Evolutionary conservation across 371 early-diverging fungal species (phyloP).

Genomic region (Lichtheimia ornata): DNA sequence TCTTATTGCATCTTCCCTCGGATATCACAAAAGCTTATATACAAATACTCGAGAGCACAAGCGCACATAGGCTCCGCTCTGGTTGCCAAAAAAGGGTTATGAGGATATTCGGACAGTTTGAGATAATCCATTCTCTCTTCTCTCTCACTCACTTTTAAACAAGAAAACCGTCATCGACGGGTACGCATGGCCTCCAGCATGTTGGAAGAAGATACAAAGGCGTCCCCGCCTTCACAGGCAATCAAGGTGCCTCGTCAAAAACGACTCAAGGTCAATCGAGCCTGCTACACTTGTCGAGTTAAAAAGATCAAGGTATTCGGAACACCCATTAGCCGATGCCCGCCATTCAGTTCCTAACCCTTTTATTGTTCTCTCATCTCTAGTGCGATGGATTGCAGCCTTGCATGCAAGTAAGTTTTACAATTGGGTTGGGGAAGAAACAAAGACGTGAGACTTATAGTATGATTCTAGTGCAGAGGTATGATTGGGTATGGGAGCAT

Average conservation of each 20-base stretch:
- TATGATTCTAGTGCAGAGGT: slow-evolving; percentile 10
- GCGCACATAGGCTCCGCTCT: too few relatives aligned
- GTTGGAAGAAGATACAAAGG: slow-evolving; percentile 5
- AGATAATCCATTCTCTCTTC: too few relatives aligned
- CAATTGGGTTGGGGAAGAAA: too few relatives aligned
- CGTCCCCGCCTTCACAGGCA: slow-evolving; percentile 5
- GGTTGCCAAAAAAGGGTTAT: too few relatives aligned
- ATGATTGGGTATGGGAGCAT: slow-evolving; percentile 4
- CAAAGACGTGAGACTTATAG: background rate
- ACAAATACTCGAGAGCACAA: too few relatives aligned
- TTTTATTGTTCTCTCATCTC: background rate
- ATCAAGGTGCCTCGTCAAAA: slow-evolving; percentile 28
- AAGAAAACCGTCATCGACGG: too few relatives aligned
- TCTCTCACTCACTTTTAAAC: too few relatives aligned
- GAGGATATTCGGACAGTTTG: too few relatives aligned
- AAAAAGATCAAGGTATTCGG: slow-evolving; percentile 51
- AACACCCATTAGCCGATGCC: too few relatives aligned
- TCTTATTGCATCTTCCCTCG: too few relatives aligned
- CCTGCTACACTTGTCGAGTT: slow-evolving; percentile 49
- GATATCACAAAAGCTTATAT: too few relatives aligned
- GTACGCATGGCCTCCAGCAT: slow-evolving; percentile 4
- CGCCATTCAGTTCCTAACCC: background rate
- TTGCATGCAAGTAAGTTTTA: slow-evolving; percentile 51
- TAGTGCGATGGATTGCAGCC: slow-evolving; percentile 57
- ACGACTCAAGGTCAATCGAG: slow-evolving; percentile 45